These are phyloP conservation scores for Russula dissimulans DNA, from an alignment of 768 basidiomycete genomes.

Conservation along the genomic window DNA sequence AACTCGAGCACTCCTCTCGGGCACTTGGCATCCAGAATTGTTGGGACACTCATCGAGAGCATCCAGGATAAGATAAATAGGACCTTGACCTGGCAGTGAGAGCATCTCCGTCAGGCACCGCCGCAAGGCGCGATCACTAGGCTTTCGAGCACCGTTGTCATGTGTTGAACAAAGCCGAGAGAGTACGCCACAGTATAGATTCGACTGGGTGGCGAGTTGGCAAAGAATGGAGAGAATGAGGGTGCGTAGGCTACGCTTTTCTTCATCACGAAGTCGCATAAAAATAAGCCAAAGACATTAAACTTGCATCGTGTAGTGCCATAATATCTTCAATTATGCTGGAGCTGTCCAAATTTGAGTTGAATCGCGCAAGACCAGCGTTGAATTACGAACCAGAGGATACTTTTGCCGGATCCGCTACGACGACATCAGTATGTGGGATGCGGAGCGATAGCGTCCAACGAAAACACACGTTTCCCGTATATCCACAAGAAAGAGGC, in stretches of 20 bases:
- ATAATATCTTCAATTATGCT: neutral
- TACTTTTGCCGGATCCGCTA: neutral
- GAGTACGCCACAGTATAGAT: neutral
- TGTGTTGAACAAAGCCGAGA: neutral
- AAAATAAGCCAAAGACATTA: neutral
- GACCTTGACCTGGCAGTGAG: neutral
- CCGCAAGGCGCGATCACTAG: neutral
- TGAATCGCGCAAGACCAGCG: neutral
- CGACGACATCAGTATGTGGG: neutral
- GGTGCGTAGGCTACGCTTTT: neutral
- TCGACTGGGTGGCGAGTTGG: neutral
- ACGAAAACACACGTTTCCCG: neutral
- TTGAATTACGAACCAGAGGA: neutral
- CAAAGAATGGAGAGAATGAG: neutral
- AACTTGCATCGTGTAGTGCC: neutral
- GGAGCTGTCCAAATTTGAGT: neutral
- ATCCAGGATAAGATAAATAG: neutral
- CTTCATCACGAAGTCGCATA: neutral
- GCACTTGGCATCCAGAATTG: neutral
- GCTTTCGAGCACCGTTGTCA: neutral
- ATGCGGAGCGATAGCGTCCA: no score
- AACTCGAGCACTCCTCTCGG: neutral
- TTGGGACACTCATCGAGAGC: neutral
- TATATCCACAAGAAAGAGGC: neutral
- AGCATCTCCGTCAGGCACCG: neutral